Evolutionary conservation across 352 stramenopile species (phyloP).

Genomic region (Blastocystis sp.): DNA sequence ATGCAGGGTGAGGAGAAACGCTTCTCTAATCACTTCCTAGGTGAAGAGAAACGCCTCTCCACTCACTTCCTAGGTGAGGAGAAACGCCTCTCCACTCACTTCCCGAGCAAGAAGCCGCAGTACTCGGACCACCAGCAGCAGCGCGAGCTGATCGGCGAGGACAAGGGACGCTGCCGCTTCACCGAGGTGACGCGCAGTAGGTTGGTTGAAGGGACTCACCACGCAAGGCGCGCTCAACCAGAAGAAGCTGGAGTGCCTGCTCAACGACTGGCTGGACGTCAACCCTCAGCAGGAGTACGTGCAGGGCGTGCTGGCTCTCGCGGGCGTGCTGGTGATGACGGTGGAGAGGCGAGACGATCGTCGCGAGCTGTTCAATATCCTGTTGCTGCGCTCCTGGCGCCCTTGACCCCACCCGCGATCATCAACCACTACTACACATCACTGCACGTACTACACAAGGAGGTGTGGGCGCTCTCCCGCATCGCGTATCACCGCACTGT

Average conservation of each 20-base stretch:
- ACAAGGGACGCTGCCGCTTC: conserved; percentile 56
- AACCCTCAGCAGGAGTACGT: conserved; percentile 22
- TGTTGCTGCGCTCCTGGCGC: not conserved
- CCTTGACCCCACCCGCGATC: conserved; percentile 22
- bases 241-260: conserved; percentile 42
- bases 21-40: no score
- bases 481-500: conserved; percentile 20
- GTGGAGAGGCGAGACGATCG: conserved; percentile 19
- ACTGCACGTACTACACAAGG: not conserved
- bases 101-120: no score
- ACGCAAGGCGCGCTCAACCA: not conserved
- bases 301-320: conserved; percentile 44
- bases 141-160: conserved; percentile 18
- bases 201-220: not conserved
- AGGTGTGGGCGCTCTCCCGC: not conserved
- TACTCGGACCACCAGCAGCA: not conserved
- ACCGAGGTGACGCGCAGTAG: conserved; percentile 49
- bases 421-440: conserved; percentile 30
- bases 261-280: conserved; percentile 44
- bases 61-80: no score
- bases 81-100: no score
- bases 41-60: no score
- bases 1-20: no score
- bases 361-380: conserved; percentile 42
- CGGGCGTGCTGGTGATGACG: conserved; percentile 42